Base-by-base conservation (phyloP, 2,329 filamentous ascomycete genomes). In the Penicillium decumbens region DNA sequence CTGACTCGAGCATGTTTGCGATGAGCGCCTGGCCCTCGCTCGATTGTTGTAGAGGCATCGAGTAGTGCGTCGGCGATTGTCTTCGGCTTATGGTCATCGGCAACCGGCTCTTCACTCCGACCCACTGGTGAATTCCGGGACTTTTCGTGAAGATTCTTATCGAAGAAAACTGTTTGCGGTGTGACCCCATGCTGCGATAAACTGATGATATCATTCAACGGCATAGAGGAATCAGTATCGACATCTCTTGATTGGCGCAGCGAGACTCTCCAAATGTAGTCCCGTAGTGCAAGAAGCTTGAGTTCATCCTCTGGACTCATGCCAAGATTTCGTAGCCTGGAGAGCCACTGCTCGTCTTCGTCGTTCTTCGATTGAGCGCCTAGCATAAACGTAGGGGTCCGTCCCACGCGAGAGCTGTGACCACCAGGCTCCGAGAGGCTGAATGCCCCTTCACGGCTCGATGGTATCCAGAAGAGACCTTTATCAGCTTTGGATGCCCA, bases 311-410 rank as follows among this genome's bases (percentile, higher is more conserved):
- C 91, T 1, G 77, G 65, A 1, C 78, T 75, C 75, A 98, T 82
- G 0, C 93, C 93, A 37, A 95, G 82, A 56, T 89, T 95, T 43
- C 88, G 82, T 41, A 98, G 73, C 56, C 89, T 87, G 12, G 81
- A 77, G n/a, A 98, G 75, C 91, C 93, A 97, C 58, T 90, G 83
- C 54, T 96, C 90, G 64, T 98, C 93, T 67, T 97, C 92, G 7
- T 95, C 90, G 58, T 91, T 95, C 64, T 84, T 91, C 0, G 80
- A 72, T 3, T 87, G 73, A 57, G 81, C 83, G 55, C 76, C 79
- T 25, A 93, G 71, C 8, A 82, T 58, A 42, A 64, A 53, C 29
- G 50, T 45, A 38, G 59, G 51, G 51, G 57, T 53, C 51, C 76
- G 59, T 74, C 77, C 45, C 79, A 66, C 53, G 85, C 83, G 61